phyloP scores from a whole-genome alignment of 2,329 filamentous ascomycete genomes.

The Aspergillus hiratsukae region DNA sequence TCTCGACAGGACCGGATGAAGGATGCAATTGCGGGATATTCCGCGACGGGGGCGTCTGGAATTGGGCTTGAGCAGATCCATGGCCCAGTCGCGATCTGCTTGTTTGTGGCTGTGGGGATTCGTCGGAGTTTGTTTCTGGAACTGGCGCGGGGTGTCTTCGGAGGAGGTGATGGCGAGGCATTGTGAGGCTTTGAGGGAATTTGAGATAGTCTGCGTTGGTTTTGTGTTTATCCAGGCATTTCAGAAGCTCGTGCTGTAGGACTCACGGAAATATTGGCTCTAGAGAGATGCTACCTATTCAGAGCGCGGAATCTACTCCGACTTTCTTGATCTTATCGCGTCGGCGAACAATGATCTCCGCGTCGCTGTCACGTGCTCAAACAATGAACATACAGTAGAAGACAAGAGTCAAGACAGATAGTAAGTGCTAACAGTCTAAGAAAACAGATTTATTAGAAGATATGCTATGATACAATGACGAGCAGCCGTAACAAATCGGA shows the following conservation, averaged over 20 bases:
- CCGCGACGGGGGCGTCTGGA: constrained; percentile 29
- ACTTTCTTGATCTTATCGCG: not conserved
- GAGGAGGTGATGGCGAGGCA: constrained; percentile 21
- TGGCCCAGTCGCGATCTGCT: constrained; percentile 10
- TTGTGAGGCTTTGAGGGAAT: constrained; percentile 4
- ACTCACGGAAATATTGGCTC: not conserved
- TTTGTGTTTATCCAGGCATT: not conserved
- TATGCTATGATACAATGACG: constrained; percentile 8
- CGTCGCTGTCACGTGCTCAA: not conserved
- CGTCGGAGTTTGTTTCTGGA: not conserved
- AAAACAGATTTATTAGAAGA: constrained; percentile 1
- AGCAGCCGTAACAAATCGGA: not conserved
- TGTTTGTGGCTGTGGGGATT: constrained; percentile 9
- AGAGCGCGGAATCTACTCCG: not conserved
- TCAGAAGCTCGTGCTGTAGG: not conserved
- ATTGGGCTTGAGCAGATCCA: constrained; percentile 19
- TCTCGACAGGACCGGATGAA: constrained; percentile 23
- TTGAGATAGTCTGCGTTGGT: not conserved
- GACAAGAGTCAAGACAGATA: not conserved
- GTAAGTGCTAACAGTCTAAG: not conserved
- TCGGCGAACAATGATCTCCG: not conserved
- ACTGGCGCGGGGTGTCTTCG: constrained; percentile 6
- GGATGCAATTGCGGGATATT: constrained; percentile 24
- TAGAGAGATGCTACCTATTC: no score
- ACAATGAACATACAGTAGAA: not conserved